These are phyloP conservation scores for Fusarium anthophilum DNA, from an alignment of 2,329 filamentous ascomycete species.

Conservation along the genomic window DNA sequence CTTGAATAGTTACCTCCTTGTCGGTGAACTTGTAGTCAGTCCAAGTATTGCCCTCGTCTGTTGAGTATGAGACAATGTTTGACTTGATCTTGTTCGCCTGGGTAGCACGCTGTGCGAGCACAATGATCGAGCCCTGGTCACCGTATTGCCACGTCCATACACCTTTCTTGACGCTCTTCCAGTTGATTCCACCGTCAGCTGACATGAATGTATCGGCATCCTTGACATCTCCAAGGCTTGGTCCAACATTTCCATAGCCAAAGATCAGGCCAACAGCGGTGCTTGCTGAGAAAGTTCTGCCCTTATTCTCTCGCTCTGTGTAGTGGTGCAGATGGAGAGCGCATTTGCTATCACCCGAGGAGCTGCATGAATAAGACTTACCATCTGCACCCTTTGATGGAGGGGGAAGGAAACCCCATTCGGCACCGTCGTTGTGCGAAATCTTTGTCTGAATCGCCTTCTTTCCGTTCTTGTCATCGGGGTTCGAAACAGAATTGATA, in stretches of 20 bases:
- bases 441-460: conserved; percentile 93
- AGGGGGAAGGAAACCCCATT: conserved; percentile 82
- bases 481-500: conserved; percentile 85
- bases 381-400: conserved; percentile 75
- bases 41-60: conserved; percentile 86
- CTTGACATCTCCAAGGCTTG: conserved; percentile 69
- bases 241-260: conserved; percentile 89
- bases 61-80: conserved; percentile 76
- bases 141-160: conserved; percentile 94
- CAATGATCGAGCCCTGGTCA: conserved; percentile 92
- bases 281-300: conserved; percentile 87
- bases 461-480: conserved; percentile 74
- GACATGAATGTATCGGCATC: conserved; percentile 93
- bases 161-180: conserved; percentile 87
- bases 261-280: conserved; percentile 93
- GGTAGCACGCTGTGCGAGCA: conserved; percentile 79
- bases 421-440: conserved; percentile 93
- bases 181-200: conserved; percentile 87
- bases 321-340: conserved; percentile 94
- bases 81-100: conserved; percentile 75
- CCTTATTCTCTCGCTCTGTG: conserved; percentile 84
- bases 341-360: conserved; percentile 72
- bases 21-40: conserved; percentile 76
- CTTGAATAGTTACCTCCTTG: conserved; percentile 75
- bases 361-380: conserved; percentile 75